phyloP scores from a whole-genome alignment of 306 rosid species.

The Quercus cerris region DNA sequence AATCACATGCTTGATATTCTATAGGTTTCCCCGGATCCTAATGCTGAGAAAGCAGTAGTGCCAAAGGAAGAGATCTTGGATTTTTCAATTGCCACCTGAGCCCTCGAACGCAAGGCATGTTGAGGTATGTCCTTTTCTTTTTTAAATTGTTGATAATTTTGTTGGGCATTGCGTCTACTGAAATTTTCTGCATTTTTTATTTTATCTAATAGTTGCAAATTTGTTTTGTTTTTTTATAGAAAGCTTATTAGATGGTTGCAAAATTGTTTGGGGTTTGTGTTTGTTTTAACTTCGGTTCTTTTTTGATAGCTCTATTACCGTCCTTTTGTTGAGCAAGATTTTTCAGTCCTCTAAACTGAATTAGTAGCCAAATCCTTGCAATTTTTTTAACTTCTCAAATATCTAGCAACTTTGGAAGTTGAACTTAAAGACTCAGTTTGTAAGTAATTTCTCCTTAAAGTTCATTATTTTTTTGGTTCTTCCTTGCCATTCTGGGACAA shows the following conservation, averaged over 20 bases:
- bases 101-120: neutral
- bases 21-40: slow-evolving; percentile 33
- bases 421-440: too few species aligned
- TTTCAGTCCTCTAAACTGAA: too few species aligned
- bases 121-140: slow-evolving; percentile 29
- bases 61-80: slow-evolving; percentile 71
- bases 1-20: neutral
- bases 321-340: too few species aligned
- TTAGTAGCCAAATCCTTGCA: too few species aligned
- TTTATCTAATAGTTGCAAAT: too few species aligned
- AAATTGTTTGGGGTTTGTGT: neutral
- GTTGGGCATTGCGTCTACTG: neutral
- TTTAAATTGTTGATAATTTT: neutral
- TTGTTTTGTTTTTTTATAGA: too few species aligned
- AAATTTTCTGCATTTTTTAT: neutral
- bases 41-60: slow-evolving; percentile 30
- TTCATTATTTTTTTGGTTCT: too few species aligned
- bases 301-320: neutral
- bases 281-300: neutral
- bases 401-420: too few species aligned
- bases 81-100: slow-evolving; percentile 2
- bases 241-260: too few species aligned
- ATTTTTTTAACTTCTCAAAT: neutral
- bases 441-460: too few species aligned
- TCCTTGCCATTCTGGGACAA: too few species aligned